Percentiles rank a stretch among this genome's conserved stretches.
Conservation (phyloP, 495 filamentous ascomycete species). For the Neurospora sp. region DNA sequence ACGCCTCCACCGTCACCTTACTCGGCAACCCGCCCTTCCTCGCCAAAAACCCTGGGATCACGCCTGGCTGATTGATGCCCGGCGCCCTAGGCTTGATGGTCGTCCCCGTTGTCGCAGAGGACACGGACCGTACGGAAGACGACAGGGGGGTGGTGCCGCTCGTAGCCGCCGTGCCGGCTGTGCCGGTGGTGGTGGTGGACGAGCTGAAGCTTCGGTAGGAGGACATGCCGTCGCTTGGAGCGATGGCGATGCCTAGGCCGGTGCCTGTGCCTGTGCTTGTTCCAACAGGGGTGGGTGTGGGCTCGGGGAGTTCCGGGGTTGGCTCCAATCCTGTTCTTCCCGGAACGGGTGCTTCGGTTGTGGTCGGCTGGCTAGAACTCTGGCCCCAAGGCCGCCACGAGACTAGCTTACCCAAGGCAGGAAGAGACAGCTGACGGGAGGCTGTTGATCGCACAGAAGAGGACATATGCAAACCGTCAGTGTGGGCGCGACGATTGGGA, state of each 20-base stretch:
- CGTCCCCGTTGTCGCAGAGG: not conserved
- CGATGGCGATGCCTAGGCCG: not conserved
- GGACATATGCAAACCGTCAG: slow-evolving; percentile 15
- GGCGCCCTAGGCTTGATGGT: slow-evolving; percentile 25
- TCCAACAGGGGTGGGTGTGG: not conserved
- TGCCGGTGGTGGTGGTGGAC: not conserved
- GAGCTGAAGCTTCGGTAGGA: not conserved
- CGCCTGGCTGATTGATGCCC: slow-evolving; percentile 45
- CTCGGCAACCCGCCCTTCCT: slow-evolving; percentile 29
- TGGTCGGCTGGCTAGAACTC: not conserved
- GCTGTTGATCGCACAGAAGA: not conserved
- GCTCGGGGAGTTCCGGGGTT: not conserved
- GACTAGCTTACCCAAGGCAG: slow-evolving; percentile 30
- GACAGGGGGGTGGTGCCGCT: not conserved
- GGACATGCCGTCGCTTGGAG: not conserved
- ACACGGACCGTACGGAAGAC: not conserved
- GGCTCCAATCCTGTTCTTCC: not conserved
- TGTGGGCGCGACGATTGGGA: slow-evolving; percentile 5
- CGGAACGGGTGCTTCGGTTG: not conserved
- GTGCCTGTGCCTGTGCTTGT: not conserved
- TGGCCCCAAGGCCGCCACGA: slow-evolving; percentile 37
- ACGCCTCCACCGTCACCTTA: slow-evolving; percentile 30
- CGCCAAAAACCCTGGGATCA: slow-evolving; percentile 41
- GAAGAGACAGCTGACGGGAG: slow-evolving; percentile 9
- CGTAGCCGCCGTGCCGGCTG: not conserved